These are phyloP conservation scores for Calonectria crousiana DNA, from an alignment of 2,329 filamentous ascomycete genomes.

Conservation along the genomic window DNA sequence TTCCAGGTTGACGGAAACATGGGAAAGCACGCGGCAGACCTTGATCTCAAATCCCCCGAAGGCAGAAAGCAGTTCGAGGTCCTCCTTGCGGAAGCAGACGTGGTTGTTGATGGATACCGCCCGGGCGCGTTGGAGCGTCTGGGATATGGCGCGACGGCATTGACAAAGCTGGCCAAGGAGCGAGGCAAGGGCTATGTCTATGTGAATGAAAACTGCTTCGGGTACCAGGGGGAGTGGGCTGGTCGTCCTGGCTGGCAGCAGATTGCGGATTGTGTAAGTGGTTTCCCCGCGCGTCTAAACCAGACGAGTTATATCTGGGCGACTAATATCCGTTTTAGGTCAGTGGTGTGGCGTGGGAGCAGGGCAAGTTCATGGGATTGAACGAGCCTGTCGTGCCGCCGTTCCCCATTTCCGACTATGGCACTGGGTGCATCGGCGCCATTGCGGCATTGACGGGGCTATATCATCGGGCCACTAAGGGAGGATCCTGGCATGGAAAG, in stretches of 20 bases:
- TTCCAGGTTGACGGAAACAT: conserved; percentile 81
- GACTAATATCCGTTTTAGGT: conserved; percentile 50
- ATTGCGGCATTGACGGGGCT: conserved; percentile 75
- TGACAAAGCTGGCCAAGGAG: conserved; percentile 64
- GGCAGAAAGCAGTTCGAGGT: conserved; percentile 69
- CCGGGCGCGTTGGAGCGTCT: conserved; percentile 73
- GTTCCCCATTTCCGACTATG: conserved; percentile 75
- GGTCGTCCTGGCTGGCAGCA: conserved; percentile 77
- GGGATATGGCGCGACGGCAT: conserved; percentile 70
- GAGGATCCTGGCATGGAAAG: conserved; percentile 75
- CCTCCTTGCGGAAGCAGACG: conserved; percentile 72
- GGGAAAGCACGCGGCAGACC: conserved; percentile 74
- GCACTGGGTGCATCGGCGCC: conserved; percentile 78
- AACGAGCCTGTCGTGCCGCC: conserved; percentile 75
- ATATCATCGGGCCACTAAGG: conserved; percentile 70
- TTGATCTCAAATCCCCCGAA: conserved; percentile 69
- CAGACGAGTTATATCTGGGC: neutral
- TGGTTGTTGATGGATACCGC: conserved; percentile 76
- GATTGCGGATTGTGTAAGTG: conserved; percentile 72
- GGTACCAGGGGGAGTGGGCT: conserved; percentile 70
- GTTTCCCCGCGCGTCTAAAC: neutral
- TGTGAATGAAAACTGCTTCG: conserved; percentile 80
- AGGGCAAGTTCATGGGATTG: conserved; percentile 71
- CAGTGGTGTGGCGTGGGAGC: conserved; percentile 70
- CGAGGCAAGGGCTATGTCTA: conserved; percentile 75